phyloP scores from a whole-genome alignment of 2,329 filamentous ascomycete species.

The Cladosporium sp. region DNA sequence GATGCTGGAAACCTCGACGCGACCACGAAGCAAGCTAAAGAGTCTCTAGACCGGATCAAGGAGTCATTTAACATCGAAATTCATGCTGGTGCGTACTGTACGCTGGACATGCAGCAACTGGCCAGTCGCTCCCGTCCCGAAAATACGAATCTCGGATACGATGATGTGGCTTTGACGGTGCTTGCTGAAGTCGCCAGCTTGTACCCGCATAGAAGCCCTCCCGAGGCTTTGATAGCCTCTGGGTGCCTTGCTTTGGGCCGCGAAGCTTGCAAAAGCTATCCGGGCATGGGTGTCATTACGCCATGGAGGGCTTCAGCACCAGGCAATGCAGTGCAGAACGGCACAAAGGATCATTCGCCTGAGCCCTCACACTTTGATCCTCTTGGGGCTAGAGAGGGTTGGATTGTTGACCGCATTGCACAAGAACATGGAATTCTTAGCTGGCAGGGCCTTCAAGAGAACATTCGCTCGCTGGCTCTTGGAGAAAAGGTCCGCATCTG shows the following conservation, averaged over 20 bases:
- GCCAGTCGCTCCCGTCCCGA: conserved; percentile 55
- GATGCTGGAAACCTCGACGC: no score
- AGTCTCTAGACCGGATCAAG: no score
- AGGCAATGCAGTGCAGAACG: conserved; percentile 12
- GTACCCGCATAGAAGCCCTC: conserved; percentile 54
- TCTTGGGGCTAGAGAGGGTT: conserved; percentile 44
- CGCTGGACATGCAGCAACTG: conserved; percentile 73
- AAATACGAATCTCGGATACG: conserved; percentile 37
- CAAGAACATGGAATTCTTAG: conserved; percentile 73
- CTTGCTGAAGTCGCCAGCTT: conserved; percentile 65
- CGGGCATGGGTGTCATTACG: conserved; percentile 65
- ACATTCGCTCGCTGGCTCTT: conserved; percentile 32
- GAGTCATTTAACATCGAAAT: conserved; percentile 29
- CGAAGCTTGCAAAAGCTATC: conserved; percentile 66
- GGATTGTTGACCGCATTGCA: conserved; percentile 67
- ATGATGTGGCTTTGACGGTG: conserved; percentile 61
- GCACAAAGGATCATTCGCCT: no score
- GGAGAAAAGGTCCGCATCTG: conserved; percentile 67
- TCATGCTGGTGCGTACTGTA: conserved; percentile 71
- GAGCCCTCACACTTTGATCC: conserved; percentile 24
- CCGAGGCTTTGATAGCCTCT: conserved; percentile 64
- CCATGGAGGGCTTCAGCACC: conserved; percentile 45
- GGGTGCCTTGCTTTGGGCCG: conserved; percentile 66
- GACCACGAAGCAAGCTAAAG: no score
- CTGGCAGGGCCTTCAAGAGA: conserved; percentile 47